A percentile compares a stretch with the other conserved stretches of the same genome.
These are phyloP conservation scores for Trametes coccinea DNA, from an alignment of 768 basidiomycete species.

Conservation along the genomic window DNA sequence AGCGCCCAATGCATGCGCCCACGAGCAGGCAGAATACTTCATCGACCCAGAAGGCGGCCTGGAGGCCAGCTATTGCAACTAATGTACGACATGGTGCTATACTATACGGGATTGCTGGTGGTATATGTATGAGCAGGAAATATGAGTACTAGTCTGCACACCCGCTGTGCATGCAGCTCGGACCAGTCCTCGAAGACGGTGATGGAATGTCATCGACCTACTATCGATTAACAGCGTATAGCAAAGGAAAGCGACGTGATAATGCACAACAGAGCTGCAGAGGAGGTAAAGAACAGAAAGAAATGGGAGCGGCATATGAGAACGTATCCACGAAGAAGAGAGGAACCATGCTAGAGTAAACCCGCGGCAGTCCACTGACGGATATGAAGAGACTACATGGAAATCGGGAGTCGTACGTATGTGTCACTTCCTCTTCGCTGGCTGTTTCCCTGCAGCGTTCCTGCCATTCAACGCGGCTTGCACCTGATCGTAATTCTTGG, in stretches of 20 bases:
- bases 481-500: constrained; percentile 56
- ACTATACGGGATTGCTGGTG: too few relatives aligned
- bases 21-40: too few relatives aligned
- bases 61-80: too few relatives aligned
- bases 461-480: constrained; percentile 20
- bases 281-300: constrained; percentile 9
- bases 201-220: constrained; percentile 1
- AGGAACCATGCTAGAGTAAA: constrained; percentile 3
- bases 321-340: constrained; percentile 11
- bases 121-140: too few relatives aligned
- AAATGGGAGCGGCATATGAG: background rate
- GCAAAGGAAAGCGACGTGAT: constrained; percentile 21
- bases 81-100: too few relatives aligned
- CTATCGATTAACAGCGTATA: constrained; percentile 20
- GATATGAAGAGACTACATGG: background rate
- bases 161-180: too few relatives aligned
- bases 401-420: background rate
- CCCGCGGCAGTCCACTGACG: constrained; percentile 12
- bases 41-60: too few relatives aligned
- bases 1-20: background rate
- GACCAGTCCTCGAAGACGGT: background rate
- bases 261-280: constrained; percentile 23
- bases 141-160: too few relatives aligned
- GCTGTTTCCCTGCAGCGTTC: constrained; percentile 38
- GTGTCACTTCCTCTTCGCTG: constrained; percentile 41